Evolutionary conservation across 495 filamentous ascomycete genomes (phyloP), one percentile per base, ranked within the genome.

Genomic region (Daldinia caldariorum): DNA sequence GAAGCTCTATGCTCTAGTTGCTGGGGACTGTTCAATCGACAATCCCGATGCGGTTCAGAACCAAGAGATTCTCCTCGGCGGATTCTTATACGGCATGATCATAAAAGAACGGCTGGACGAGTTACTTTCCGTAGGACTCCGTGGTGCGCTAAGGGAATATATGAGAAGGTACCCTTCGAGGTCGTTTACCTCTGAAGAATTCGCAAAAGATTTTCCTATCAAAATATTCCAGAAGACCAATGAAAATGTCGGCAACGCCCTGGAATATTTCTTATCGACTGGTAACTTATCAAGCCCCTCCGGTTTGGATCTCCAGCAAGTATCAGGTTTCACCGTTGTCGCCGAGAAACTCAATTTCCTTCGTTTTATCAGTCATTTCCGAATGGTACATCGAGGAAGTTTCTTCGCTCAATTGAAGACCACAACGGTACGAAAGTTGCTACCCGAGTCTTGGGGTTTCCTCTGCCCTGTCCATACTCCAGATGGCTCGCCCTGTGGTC

Each of bases 331-430:
- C 80, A 96, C 92, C 0, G 92, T 99, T 39, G 94, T 97, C 61
- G 95, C 95, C 4, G 95, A 99, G 79, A 98, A 98, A 85, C 94
- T 98, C 75, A 99, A 99, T 84, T 99, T 98, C 83, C 90, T 96
- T 74, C 91, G 95, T 70, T 99, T 99, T 82, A 96, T 99, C 81
- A 94, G 92, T 82, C 95, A 99, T 78, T 99, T 99, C 85, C 93
- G 95, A 56, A 97, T 97, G 93, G 93, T 99, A 66, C 95, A 99
- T 79, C 86, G 95, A 89, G 95, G 95, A 81, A 95, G 92, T 79
- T 98, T 99, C 87, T 98, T 99, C 79, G 94, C 95, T 8, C 91
- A 97, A 74, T 77, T 99, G 70, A 99, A 98, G 79, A 99, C 95
- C 0, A 99, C 95, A 5, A 94, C 95, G 0, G 95, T 99, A 37